A percentile compares a stretch with the other conserved stretches of the same genome.
These are phyloP conservation scores for Acanthamoeba polyphaga DNA, from an alignment of 208 protist genomes.

Conservation along the genomic window DNA sequence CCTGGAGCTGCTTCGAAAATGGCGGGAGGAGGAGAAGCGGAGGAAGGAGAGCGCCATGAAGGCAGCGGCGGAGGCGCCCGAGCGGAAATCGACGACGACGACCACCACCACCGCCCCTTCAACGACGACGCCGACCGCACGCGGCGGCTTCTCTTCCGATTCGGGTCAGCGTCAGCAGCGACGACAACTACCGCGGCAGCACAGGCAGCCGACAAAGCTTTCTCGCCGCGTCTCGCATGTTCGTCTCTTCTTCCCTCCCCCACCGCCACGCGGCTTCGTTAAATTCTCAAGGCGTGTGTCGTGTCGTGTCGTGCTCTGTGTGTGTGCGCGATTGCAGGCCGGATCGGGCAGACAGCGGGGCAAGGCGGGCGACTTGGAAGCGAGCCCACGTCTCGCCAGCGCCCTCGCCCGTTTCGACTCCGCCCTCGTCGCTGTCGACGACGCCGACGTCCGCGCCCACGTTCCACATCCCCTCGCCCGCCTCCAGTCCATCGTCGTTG, in stretches of 20 bases:
- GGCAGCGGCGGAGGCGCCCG: background rate
- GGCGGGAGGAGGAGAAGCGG: conserved; percentile 63
- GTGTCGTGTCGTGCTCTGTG: background rate
- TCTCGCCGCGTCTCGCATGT: conserved; percentile 56
- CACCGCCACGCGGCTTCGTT: background rate
- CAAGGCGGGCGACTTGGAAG: background rate
- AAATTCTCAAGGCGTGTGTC: background rate
- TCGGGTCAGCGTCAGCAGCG: background rate
- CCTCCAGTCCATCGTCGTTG: background rate
- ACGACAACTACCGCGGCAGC: background rate
- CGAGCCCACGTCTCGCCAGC: background rate
- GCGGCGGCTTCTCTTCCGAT: conserved; percentile 40
- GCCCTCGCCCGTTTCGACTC: background rate
- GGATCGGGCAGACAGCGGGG: background rate
- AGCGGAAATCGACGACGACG: background rate
- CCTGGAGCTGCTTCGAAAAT: conserved; percentile 51
- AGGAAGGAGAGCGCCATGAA: conserved; percentile 19
- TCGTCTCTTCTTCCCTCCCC: background rate
- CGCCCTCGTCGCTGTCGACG: background rate
- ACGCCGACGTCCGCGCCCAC: background rate
- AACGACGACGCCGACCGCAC: background rate
- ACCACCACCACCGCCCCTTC: background rate
- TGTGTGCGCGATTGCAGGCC: background rate
- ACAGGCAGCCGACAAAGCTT: conserved; percentile 35
- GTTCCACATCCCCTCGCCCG: background rate